Conservation (phyloP, 495 filamentous ascomycete genomes). For the Clohesyomyces aquaticus region DNA sequence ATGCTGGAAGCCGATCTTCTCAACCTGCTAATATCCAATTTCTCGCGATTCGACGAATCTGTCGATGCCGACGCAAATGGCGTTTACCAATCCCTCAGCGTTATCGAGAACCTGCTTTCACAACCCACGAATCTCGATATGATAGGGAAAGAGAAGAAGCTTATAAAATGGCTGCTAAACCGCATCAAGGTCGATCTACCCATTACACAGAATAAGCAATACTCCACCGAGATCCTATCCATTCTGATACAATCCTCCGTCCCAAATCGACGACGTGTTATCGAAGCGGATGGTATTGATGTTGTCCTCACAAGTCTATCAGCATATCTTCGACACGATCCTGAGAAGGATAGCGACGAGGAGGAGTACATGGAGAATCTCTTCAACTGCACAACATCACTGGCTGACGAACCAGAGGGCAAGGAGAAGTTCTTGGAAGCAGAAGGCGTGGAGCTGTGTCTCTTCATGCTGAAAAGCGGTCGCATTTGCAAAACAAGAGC, state of each 20-base stretch:
- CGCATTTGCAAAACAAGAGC: conserved; percentile 79
- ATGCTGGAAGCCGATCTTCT: conserved; percentile 82
- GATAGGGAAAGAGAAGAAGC: conserved; percentile 66
- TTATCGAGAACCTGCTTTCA: conserved; percentile 85
- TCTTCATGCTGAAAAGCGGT: conserved; percentile 85
- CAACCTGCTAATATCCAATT: conserved; percentile 79
- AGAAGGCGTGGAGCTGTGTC: conserved; percentile 86
- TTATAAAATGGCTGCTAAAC: conserved; percentile 76
- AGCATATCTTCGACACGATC: conserved; percentile 88
- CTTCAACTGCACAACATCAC: conserved; percentile 79
- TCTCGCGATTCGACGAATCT: conserved; percentile 78
- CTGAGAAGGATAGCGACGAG: conserved; percentile 81
- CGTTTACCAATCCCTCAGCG: conserved; percentile 81
- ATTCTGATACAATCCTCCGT: conserved; percentile 77
- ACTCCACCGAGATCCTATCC: conserved; percentile 86
- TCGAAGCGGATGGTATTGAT: conserved; percentile 73
- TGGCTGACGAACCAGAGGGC: conserved; percentile 74
- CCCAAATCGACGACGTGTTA: conserved; percentile 66
- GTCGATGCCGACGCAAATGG: conserved; percentile 79
- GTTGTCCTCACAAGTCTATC: conserved; percentile 79
- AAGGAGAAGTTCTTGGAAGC: conserved; percentile 84
- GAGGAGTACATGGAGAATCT: conserved; percentile 94
- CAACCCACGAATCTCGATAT: conserved; percentile 66
- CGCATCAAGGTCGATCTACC: conserved; percentile 68
- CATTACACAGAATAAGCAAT: conserved; percentile 89